These are phyloP conservation scores for Aspergillus eucalypticola DNA, from an alignment of 2,329 filamentous ascomycete genomes.

Conservation along the genomic window DNA sequence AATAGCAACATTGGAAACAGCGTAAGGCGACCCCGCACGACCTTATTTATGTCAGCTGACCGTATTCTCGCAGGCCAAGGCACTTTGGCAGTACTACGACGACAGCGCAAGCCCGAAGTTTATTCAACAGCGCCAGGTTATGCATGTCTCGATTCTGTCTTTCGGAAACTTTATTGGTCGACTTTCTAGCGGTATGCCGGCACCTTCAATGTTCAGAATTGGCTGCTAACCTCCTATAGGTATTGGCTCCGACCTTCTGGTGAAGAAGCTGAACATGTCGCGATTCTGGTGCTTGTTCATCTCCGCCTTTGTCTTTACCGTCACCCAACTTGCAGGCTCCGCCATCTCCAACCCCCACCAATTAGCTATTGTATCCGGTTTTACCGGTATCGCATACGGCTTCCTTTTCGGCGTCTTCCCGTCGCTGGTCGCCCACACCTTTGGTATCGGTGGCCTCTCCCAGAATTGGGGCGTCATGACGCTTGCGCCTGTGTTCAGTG, in stretches of 20 bases:
- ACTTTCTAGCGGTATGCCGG: conserved; percentile 66
- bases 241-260: conserved; percentile 86
- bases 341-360: conserved; percentile 73
- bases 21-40: conserved; percentile 42
- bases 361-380: conserved; percentile 74
- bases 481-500: conserved; percentile 79
- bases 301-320: conserved; percentile 73
- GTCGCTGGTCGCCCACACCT: conserved; percentile 83
- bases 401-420: conserved; percentile 94
- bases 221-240: conserved; percentile 48
- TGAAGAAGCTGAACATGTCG: conserved; percentile 75
- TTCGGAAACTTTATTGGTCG: conserved; percentile 82
- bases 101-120: conserved; percentile 69
- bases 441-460: conserved; percentile 83
- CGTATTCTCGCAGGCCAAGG: conserved; percentile 55
- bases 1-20: conserved; percentile 90
- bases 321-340: conserved; percentile 76
- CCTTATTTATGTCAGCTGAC: background rate
- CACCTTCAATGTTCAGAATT: too few species aligned
- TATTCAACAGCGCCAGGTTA: conserved; percentile 77
- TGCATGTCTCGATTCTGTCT: conserved; percentile 94
- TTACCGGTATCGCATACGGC: conserved; percentile 88
- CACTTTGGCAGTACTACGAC: conserved; percentile 86
- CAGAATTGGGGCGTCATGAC: conserved; percentile 98
- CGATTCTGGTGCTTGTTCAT: conserved; percentile 88